A percentile compares a stretch with the other conserved stretches of the same genome.
phyloP scores from a whole-genome alignment of 257 asterid species.

The Solanum ahanhuiri region DNA sequence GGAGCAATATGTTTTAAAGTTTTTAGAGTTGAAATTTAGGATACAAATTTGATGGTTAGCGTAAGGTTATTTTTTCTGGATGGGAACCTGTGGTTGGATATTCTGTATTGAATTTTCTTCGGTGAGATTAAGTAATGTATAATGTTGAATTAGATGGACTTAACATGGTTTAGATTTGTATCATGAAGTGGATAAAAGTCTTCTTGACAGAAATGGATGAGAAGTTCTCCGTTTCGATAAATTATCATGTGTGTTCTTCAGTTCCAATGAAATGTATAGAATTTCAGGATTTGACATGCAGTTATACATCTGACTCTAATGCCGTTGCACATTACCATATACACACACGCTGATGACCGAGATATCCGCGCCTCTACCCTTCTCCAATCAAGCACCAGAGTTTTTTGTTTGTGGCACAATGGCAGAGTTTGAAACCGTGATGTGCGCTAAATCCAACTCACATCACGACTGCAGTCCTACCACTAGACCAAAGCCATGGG shows the following conservation, averaged over 20 bases:
- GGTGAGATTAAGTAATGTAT: background rate
- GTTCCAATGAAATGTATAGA: background rate
- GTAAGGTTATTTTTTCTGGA: background rate
- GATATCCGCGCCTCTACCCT: background rate
- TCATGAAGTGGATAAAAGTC: background rate
- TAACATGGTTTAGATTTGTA: background rate
- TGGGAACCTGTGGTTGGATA: background rate
- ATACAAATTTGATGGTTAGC: background rate
- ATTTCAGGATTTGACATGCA: background rate
- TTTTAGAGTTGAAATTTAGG: background rate
- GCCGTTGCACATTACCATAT: background rate
- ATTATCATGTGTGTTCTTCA: background rate
- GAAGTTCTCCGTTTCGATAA: background rate
- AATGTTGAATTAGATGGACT: background rate
- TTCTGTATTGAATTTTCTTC: background rate
- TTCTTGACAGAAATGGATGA: background rate
- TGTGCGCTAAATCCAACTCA: background rate
- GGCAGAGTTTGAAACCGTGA: background rate
- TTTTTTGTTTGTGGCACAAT: background rate
- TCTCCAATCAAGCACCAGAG: background rate
- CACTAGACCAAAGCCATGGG: background rate
- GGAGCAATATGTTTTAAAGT: background rate
- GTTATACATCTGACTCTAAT: background rate
- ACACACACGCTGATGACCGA: background rate
- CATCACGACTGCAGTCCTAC: background rate